Percentiles rank a stretch among this genome's conserved stretches.
Conservation (phyloP, 1,139 yeast genomes). For the Saccharomyces pastorianus region DNA sequence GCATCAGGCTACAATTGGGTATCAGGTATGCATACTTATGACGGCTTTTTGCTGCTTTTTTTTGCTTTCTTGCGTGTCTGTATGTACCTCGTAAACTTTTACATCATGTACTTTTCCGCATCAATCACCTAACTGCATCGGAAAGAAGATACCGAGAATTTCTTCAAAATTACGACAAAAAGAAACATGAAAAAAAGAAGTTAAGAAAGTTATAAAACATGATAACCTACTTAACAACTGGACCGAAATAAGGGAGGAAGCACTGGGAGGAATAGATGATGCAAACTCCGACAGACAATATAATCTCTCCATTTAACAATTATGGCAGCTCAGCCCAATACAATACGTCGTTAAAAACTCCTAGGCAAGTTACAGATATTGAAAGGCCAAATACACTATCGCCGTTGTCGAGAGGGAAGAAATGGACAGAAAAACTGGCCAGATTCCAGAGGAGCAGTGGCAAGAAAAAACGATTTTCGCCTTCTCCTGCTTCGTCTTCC, state of each 20-base stretch:
- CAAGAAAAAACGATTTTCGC: conserved; percentile 9
- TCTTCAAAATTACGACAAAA: neutral
- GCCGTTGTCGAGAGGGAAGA: conserved; percentile 14
- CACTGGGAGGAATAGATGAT: neutral
- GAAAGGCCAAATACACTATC: conserved; percentile 9
- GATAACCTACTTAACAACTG: neutral
- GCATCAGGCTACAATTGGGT: no score
- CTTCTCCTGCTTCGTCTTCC: conserved; percentile 8
- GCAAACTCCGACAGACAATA: conserved; percentile 10
- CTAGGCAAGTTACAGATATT: conserved; percentile 3
- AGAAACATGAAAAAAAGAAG: neutral
- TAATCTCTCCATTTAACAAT: conserved; percentile 12
- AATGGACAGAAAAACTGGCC: conserved; percentile 18
- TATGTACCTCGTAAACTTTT: conserved; percentile 4
- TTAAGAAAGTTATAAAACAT: neutral
- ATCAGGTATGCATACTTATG: no score
- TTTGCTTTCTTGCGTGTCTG: neutral
- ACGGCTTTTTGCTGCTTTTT: neutral
- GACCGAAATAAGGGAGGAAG: neutral
- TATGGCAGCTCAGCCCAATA: conserved; percentile 8
- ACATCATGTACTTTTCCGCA: conserved; percentile 5
- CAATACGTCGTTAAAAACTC: neutral
- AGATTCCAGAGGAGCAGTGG: conserved; percentile 13
- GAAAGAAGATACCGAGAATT: neutral
- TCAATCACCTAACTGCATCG: neutral